Evolutionary conservation across 306 rosid genomes (phyloP).

Genomic region (Corylus avellana): DNA sequence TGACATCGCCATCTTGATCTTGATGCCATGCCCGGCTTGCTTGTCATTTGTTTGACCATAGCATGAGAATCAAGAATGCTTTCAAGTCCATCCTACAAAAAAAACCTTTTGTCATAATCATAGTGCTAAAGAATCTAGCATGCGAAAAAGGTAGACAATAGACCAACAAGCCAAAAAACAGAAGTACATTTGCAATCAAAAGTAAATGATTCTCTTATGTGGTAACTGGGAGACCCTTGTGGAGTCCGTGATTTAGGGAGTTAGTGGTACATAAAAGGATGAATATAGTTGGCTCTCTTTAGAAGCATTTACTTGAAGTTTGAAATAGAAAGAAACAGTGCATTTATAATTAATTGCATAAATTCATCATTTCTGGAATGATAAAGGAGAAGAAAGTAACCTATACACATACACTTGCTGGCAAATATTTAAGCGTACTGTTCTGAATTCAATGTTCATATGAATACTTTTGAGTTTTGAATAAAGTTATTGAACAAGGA

Average conservation of each 20-base stretch:
- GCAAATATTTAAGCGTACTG: not conserved
- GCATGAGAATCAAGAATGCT: not conserved
- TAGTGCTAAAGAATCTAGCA: not conserved
- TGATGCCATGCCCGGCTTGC: not conserved
- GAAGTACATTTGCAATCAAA: not conserved
- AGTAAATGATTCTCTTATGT: not conserved
- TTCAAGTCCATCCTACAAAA: not conserved
- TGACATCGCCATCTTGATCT: not conserved
- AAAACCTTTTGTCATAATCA: not conserved
- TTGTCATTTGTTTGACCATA: not conserved
- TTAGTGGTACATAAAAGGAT: not conserved
- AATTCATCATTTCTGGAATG: not conserved
- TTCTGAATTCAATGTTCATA: not conserved
- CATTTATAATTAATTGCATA: not conserved
- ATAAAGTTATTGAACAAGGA: too few species aligned
- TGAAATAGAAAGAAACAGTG: too few species aligned
- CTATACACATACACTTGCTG: not conserved
- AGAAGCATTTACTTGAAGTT: too few species aligned
- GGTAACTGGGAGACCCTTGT: not conserved
- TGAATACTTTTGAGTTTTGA: too few species aligned
- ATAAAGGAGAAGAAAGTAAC: not conserved
- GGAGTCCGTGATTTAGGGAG: not conserved
- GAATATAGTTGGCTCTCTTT: too few species aligned
- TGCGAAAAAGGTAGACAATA: not conserved
- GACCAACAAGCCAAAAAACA: not conserved